Base-by-base conservation (phyloP, 2,329 filamentous ascomycete species). In the Trichophyton equinum region DNA sequence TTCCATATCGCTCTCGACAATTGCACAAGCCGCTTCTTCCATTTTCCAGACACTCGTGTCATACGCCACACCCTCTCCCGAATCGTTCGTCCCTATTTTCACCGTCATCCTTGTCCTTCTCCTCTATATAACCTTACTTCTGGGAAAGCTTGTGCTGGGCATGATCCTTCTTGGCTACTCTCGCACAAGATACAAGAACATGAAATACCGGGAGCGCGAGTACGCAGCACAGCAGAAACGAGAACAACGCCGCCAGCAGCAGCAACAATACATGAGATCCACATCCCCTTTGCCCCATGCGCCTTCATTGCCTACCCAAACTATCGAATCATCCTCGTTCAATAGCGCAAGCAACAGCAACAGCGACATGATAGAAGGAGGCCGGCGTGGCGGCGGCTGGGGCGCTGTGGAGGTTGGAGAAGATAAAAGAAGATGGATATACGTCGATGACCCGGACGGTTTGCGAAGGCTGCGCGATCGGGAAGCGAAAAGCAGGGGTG, bases 351-450 rank as follows among this genome's bases (percentile, higher is more conserved):
- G 83, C 81, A 67, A 76, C 75, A 62, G 78, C 81, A 67, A 76
- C 75, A 62, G 78, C 82, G 59, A 79, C 75, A 47, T 84, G 11
- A 85, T 89, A 0, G 83, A 86, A 3, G 90, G 89, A 0, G 88
- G 88, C 0, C 86, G 85, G 68, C 79, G 91, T 0, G 78, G 89
- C 1, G 92, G 92, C 0, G 88, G 89, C 0, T 95, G 86, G 77
- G 91, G 90, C 0, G 83, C 89, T 1, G 85, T 96, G 0, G 94
- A 97, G 70, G 84, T 97, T 0, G 88, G 88, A 30, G 92, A 97
- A 42, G 91, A 96, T 55, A 86, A 91, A 70, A 80, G 89, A 65
- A 79, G 86, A 60, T 89, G 88, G 85, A 89, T 99, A 18, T 95
- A 96, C 70, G 85, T 84, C 3, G 94, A 96, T 71, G 89, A 95